A percentile compares a stretch with the other conserved stretches of the same genome.
These are phyloP conservation scores for Encephalitozoon cuniculi DNA, from an alignment of 371 early-diverging fungal species.

Conservation along the genomic window DNA sequence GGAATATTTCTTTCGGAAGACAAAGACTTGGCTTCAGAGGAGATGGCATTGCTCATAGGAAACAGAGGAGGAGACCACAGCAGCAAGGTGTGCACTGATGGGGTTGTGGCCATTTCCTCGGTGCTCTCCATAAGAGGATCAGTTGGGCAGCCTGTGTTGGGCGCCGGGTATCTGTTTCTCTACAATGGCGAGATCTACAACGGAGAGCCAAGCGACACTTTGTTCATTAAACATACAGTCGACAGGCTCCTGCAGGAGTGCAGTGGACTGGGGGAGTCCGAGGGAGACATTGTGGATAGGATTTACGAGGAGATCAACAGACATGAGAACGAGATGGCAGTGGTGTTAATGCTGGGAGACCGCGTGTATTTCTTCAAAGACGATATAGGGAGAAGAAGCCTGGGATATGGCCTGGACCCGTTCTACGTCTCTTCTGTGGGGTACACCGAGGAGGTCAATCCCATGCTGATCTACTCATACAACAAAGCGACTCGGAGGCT, in stretches of 20 bases:
- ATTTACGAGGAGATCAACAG: constrained; percentile 30
- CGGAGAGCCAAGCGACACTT: constrained; percentile 34
- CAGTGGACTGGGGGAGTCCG: not conserved
- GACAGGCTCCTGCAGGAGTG: not conserved
- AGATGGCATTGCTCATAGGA: not conserved
- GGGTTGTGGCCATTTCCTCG: not conserved
- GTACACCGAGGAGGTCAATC: constrained; percentile 37
- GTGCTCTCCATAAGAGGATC: constrained; percentile 27
- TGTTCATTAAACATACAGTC: constrained; percentile 18
- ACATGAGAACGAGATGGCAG: constrained; percentile 39
- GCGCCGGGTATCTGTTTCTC: constrained; percentile 6
- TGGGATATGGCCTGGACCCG: constrained; percentile 24
- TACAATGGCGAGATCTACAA: constrained; percentile 54
- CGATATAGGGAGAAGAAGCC: constrained; percentile 45
- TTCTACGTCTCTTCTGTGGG: constrained; percentile 25
- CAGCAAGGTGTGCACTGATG: not conserved
- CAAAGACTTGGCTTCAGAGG: not conserved
- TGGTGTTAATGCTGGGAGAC: constrained; percentile 3
- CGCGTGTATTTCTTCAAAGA: constrained; percentile 47
- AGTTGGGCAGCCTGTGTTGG: constrained; percentile 29
- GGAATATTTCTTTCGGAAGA: constrained; percentile 18
- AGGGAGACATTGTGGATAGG: not conserved
- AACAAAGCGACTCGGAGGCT: not conserved
- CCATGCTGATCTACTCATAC: constrained; percentile 38
- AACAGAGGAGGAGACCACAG: constrained; percentile 14